Base-by-base conservation (phyloP, 2,329 filamentous ascomycete species). In the Clarireedia monteithiana region DNA sequence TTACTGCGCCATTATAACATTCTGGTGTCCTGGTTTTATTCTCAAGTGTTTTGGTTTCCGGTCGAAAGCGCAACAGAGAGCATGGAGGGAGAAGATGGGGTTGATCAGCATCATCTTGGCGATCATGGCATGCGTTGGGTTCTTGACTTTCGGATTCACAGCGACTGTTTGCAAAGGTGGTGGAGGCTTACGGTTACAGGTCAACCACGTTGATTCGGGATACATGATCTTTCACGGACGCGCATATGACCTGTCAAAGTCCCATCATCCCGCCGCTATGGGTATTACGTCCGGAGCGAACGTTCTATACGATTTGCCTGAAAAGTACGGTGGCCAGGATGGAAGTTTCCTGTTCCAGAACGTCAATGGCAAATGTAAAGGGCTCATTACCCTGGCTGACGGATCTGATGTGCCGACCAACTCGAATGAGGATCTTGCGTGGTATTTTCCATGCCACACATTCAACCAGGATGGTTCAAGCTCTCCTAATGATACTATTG, bases 281-380 rank as follows among this genome's bases (percentile, higher is more conserved):
- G 91, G 91, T 38, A 89, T 99, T 62, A 82, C 88, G 17, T 64
- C 69, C 2, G 80, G 79, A 30, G 77, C 88, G 26, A 96, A 97
- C 66, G 84, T 99, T 24, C 76, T 99, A 14, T 97, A 84, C 67
- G 91, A 96, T 69, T 74, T 95, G n/a, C 80, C 85, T 1, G 81
- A 86, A 63, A 89, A 89, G 67, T 83, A 92, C 64, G 86, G 85
- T 55, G 94, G 91, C n/a, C 81, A 88, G 71, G 95, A 99, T 69
- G 92, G 89, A 57, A 97, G 91, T 68, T 99, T 99, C 70, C 74
- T 99, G 67, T 99, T 99, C 74, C 94, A 99, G 70, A 95, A 97
- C 63, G 94, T 99, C 71, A 99, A 99, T 65, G 95, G 94, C 48
- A 88, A 88, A 60, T 99, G 94, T 80, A 99, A 97, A 74, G 88